A percentile compares a stretch with the other conserved stretches of the same genome.
These are phyloP conservation scores for Exophiala phaeomuriformis DNA, from an alignment of 2,329 filamentous ascomycete species.

Conservation along the genomic window DNA sequence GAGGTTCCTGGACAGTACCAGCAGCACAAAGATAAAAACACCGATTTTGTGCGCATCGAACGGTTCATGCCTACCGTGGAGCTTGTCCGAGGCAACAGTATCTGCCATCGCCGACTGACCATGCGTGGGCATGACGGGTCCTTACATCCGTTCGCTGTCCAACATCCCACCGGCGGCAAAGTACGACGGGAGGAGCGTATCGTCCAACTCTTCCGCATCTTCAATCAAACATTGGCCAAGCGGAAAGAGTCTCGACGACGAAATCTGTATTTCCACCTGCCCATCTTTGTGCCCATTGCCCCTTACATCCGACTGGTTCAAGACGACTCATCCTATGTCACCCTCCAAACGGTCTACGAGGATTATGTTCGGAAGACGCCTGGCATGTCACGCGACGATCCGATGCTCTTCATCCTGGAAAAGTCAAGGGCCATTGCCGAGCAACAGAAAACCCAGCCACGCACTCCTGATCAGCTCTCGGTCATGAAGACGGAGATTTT, in stretches of 20 bases:
- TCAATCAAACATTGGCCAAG: slow-evolving; percentile 85
- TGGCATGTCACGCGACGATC: slow-evolving; percentile 86
- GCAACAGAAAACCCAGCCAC: slow-evolving; percentile 48
- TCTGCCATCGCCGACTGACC: slow-evolving; percentile 85
- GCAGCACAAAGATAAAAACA: slow-evolving; percentile 97
- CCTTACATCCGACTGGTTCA: slow-evolving; percentile 93
- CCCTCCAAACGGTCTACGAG: slow-evolving; percentile 89
- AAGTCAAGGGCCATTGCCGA: slow-evolving; percentile 74
- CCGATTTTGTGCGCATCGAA: slow-evolving; percentile 95
- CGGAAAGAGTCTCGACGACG: slow-evolving; percentile 91
- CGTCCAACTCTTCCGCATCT: slow-evolving; percentile 90
- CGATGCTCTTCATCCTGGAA: slow-evolving; percentile 90
- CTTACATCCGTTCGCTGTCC: slow-evolving; percentile 91
- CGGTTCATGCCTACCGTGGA: slow-evolving; percentile 94
- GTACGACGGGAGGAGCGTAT: slow-evolving; percentile 93
- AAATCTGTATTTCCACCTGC: slow-evolving; percentile 92
- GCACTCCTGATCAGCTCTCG: slow-evolving; percentile 57
- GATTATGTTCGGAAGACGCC: slow-evolving; percentile 72
- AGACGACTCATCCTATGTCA: slow-evolving; percentile 90
- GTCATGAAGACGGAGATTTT: slow-evolving; percentile 84
- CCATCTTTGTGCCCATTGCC: slow-evolving; percentile 89
- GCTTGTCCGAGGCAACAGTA: slow-evolving; percentile 79
- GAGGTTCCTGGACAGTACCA: slow-evolving; percentile 96
- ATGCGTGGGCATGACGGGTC: slow-evolving; percentile 97
- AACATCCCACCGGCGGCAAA: slow-evolving; percentile 87